These are phyloP conservation scores for Colletotrichum brevisporum DNA, from an alignment of 2,329 filamentous ascomycete species.

Conservation along the genomic window DNA sequence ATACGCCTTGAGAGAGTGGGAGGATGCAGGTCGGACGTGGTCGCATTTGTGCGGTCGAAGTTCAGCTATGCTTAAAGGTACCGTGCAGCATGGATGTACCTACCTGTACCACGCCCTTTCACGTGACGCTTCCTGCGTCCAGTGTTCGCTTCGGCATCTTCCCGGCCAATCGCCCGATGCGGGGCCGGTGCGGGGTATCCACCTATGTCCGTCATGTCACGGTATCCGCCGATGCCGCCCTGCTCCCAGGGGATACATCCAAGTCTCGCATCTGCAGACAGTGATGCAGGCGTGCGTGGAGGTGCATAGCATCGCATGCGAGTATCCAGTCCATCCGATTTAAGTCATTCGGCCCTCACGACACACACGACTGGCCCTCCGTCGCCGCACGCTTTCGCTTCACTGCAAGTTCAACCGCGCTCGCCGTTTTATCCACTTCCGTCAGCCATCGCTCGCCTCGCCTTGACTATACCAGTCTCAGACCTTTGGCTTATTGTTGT, in stretches of 20 bases:
- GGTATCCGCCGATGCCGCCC: neutral
- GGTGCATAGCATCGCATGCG: slow-evolving; percentile 7
- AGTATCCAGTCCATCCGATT: neutral
- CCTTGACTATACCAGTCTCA: neutral
- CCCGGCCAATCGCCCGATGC: neutral
- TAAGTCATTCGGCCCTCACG: neutral
- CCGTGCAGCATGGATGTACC: neutral
- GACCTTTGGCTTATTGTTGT: no score
- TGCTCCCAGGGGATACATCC: no score
- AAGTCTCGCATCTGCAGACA: neutral
- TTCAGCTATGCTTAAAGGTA: neutral
- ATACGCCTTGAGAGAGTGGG: neutral
- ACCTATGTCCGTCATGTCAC: neutral
- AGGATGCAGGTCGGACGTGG: neutral
- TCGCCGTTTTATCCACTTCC: neutral
- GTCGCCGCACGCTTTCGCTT: neutral
- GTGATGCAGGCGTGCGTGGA: neutral
- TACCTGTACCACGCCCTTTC: neutral
- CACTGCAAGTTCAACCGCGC: slow-evolving; percentile 9
- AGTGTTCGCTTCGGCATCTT: neutral
- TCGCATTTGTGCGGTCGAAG: neutral
- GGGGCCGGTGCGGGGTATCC: neutral
- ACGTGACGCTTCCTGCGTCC: neutral
- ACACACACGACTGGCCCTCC: neutral
- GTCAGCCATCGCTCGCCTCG: neutral